A percentile compares a stretch with the other conserved stretches of the same genome.
These are phyloP conservation scores for Amylostereum chailletii DNA, from an alignment of 1,284 basidiomycete genomes.

Conservation along the genomic window DNA sequence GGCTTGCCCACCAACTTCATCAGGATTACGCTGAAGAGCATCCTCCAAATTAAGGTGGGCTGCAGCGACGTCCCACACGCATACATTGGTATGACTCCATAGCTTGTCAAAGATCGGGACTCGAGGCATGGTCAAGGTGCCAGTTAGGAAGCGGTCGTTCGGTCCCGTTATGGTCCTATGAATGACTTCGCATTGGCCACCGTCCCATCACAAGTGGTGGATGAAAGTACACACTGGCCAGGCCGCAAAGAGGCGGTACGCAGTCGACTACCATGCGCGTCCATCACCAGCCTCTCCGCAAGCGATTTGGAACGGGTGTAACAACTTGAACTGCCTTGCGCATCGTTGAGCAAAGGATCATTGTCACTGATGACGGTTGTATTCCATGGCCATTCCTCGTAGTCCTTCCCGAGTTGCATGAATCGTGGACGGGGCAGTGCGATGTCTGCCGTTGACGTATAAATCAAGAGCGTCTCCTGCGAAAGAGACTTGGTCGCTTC, in stretches of 20 bases:
- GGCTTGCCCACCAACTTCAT: slow-evolving; percentile 20
- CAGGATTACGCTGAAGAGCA: slow-evolving; percentile 17
- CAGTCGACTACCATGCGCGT: slow-evolving; percentile 18
- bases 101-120: slow-evolving; percentile 22
- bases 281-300: slow-evolving; percentile 22
- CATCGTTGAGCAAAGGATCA: slow-evolving; percentile 14
- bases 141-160: slow-evolving; percentile 23
- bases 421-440: slow-evolving; percentile 19
- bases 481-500: slow-evolving; percentile 18
- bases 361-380: slow-evolving; percentile 15
- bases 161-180: slow-evolving; percentile 25
- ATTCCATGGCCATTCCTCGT: slow-evolving; percentile 8
- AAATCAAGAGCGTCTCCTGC: slow-evolving; percentile 18
- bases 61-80: slow-evolving; percentile 27
- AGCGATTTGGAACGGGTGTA: slow-evolving; percentile 22
- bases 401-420: slow-evolving; percentile 19
- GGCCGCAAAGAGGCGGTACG: slow-evolving; percentile 23
- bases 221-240: slow-evolving; percentile 18
- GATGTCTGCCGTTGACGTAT: slow-evolving; percentile 22
- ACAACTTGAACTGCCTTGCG: slow-evolving; percentile 15
- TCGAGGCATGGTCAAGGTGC: slow-evolving; percentile 20
- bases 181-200: neutral
- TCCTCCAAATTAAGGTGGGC: slow-evolving; percentile 24
- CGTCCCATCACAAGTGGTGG: no score
- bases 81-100: slow-evolving; percentile 23